A percentile compares a stretch with the other conserved stretches of the same genome.
Evolutionary conservation across 768 basidiomycete genomes (phyloP).

Genomic region (Hygrophorus russula): DNA sequence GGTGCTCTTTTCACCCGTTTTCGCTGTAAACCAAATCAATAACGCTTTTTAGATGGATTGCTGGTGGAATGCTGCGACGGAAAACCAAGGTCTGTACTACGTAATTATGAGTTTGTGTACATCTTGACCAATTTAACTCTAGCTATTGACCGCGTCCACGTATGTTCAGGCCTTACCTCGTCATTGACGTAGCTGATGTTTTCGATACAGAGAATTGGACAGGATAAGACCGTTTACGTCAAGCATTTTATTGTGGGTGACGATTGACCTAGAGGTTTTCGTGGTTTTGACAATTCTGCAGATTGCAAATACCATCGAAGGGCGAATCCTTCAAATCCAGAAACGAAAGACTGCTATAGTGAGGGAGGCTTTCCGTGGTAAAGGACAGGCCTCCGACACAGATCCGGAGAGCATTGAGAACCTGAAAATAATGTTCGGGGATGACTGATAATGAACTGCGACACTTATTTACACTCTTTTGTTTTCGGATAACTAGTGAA

Average conservation of each 20-base stretch:
- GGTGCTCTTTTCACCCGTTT: slow-evolving; percentile 31
- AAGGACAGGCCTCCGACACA: slow-evolving; percentile 25
- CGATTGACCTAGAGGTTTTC: not conserved
- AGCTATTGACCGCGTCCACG: slow-evolving; percentile 80
- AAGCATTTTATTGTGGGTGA: slow-evolving; percentile 68
- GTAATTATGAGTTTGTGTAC: not conserved
- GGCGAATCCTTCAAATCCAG: slow-evolving; percentile 72
- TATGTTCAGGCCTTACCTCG: too few relatives aligned
- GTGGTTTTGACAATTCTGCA: slow-evolving; percentile 14
- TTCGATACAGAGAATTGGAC: slow-evolving; percentile 49
- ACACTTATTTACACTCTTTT: not conserved
- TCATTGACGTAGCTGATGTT: too few relatives aligned
- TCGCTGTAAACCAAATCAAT: not conserved
- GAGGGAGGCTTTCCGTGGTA: slow-evolving; percentile 70
- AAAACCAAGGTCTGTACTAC: slow-evolving; percentile 54
- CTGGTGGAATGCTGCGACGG: slow-evolving; percentile 84
- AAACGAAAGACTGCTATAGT: slow-evolving; percentile 81
- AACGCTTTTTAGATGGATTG: slow-evolving; percentile 63
- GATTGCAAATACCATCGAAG: slow-evolving; percentile 70
- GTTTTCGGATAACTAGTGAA: not conserved
- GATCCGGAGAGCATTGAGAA: slow-evolving; percentile 74
- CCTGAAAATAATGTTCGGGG: slow-evolving; percentile 69
- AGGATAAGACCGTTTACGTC: slow-evolving; percentile 72
- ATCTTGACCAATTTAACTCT: not conserved
- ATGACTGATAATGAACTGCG: slow-evolving; percentile 10